Conservation (phyloP, 1,284 basidiomycete species). For the Volvariella surrecta region DNA sequence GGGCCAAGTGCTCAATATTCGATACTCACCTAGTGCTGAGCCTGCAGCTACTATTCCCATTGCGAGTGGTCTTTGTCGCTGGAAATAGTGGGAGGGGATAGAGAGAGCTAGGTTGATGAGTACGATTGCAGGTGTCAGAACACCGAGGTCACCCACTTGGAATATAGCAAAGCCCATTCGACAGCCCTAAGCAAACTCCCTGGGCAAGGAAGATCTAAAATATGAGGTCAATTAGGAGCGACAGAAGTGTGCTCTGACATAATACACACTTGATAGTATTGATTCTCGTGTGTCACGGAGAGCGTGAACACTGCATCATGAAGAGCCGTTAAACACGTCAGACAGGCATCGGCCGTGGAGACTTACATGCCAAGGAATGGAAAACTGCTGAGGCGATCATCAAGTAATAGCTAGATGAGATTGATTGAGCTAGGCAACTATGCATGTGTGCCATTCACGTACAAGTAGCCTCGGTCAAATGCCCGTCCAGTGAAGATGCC, state of each 20-base stretch:
- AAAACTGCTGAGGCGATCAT: neutral
- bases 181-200: conserved; percentile 32
- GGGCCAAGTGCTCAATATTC: neutral
- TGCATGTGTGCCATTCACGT: conserved; percentile 17
- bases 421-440: conserved; percentile 18
- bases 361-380: neutral
- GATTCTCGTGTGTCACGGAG: conserved; percentile 17
- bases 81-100: conserved; percentile 35
- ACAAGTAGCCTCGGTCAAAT: conserved; percentile 28
- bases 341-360: neutral
- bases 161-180: conserved; percentile 17
- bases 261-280: conserved; percentile 22
- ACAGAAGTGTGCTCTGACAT: neutral
- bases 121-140: conserved; percentile 25
- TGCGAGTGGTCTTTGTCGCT: conserved; percentile 29
- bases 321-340: neutral
- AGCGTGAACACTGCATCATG: conserved; percentile 20
- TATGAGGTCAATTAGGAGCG: neutral
- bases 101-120: conserved; percentile 17
- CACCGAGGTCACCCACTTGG: conserved; percentile 22
- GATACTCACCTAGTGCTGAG: conserved; percentile 15
- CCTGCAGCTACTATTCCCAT: conserved; percentile 34
- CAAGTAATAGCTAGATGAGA: conserved; percentile 6
- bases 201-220: conserved; percentile 38
- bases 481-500: conserved; percentile 21